Evolutionary conservation across 169 alveolate species (phyloP).

Genomic region (Plasmodium falciparum): DNA sequence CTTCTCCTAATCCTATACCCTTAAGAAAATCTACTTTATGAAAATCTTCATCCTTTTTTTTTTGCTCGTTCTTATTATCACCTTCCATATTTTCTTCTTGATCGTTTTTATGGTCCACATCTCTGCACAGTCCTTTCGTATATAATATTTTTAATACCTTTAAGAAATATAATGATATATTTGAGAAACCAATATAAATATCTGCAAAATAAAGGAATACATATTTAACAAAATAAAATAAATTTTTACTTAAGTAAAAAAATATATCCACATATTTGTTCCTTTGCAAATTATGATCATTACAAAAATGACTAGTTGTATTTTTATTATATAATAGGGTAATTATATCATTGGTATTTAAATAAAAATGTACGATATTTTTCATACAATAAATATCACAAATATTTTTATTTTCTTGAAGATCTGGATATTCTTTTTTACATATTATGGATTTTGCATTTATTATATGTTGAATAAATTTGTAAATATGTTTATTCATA

Average conservation of each 20-base stretch:
- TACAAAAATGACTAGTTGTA: too few species aligned
- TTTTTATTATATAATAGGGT: background rate
- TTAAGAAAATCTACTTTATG: constrained; percentile 81
- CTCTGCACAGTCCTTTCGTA: constrained; percentile 78
- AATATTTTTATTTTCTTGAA: constrained; percentile 47
- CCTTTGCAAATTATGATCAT: background rate
- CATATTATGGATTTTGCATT: constrained; percentile 42
- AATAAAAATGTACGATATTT: constrained; percentile 29
- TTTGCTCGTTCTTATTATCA: constrained; percentile 75
- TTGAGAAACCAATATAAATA: constrained; percentile 59
- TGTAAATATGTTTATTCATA: constrained; percentile 28
- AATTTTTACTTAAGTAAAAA: constrained; percentile 42
- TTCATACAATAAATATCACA: constrained; percentile 34
- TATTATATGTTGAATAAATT: constrained; percentile 13
- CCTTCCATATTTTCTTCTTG: constrained; percentile 61
- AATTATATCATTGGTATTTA: background rate
- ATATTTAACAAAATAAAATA: constrained; percentile 49
- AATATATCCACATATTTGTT: constrained; percentile 19
- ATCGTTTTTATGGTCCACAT: constrained; percentile 77
- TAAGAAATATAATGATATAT: constrained; percentile 65
- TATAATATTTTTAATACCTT: constrained; percentile 66
- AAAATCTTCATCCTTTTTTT: constrained; percentile 83
- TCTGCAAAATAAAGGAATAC: constrained; percentile 45
- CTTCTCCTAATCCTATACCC: constrained; percentile 84
- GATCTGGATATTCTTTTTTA: constrained; percentile 66